A percentile compares a stretch with the other conserved stretches of the same genome.
phyloP scores from a whole-genome alignment of 1,284 basidiomycete genomes.

The Heliocybe sulcata region DNA sequence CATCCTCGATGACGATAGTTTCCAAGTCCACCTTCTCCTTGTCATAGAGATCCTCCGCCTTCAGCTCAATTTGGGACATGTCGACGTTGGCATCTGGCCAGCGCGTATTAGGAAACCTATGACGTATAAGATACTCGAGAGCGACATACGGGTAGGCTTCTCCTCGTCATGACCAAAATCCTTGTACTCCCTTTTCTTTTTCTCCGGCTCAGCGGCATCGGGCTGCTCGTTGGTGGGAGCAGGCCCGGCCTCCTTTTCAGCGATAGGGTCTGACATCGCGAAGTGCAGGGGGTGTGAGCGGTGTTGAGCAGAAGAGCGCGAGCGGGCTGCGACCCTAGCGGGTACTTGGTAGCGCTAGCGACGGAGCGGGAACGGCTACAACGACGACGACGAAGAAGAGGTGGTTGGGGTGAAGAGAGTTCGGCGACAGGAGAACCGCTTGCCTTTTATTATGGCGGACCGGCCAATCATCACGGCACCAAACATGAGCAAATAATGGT shows the following conservation, averaged over 20 bases:
- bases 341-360: background rate
- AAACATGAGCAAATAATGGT: background rate
- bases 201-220: slow-evolving; percentile 35
- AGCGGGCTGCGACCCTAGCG: slow-evolving; percentile 2
- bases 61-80: slow-evolving; percentile 86
- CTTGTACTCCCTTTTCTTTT: slow-evolving; percentile 88
- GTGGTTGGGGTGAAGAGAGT: slow-evolving; percentile 17
- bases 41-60: slow-evolving; percentile 92
- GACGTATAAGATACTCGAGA: slow-evolving; percentile 7
- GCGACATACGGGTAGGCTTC: slow-evolving; percentile 61
- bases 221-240: slow-evolving; percentile 17
- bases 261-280: slow-evolving; percentile 33
- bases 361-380: slow-evolving; percentile 3
- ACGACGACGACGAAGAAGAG: slow-evolving; percentile 4
- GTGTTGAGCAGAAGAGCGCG: background rate
- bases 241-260: slow-evolving; percentile 60
- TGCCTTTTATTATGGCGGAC: background rate
- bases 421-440: background rate
- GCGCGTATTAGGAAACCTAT: slow-evolving; percentile 8
- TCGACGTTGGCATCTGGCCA: slow-evolving; percentile 75
- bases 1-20: slow-evolving; percentile 94
- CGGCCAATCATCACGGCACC: background rate
- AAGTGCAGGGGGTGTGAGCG: background rate
- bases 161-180: slow-evolving; percentile 79
- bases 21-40: slow-evolving; percentile 99